Conservation (phyloP, 129 eudicot species). For the Chrysanthemum lavandulifolium region DNA sequence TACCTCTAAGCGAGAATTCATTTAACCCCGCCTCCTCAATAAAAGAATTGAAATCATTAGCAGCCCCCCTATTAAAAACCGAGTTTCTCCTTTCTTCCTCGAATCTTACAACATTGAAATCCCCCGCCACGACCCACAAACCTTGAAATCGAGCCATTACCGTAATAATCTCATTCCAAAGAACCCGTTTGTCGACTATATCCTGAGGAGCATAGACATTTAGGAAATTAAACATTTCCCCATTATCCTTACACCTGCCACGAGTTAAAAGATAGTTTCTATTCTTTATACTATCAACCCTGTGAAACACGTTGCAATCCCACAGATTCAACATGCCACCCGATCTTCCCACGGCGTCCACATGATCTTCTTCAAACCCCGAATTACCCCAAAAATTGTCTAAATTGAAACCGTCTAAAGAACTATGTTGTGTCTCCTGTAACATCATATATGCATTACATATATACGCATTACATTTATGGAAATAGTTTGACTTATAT, state of each 20-base stretch:
- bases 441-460: not conserved
- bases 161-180: not conserved
- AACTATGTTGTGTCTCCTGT: not conserved
- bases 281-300: not conserved
- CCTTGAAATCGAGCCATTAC: not conserved
- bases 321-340: not conserved
- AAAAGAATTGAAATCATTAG: not conserved
- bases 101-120: not conserved
- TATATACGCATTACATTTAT: no score
- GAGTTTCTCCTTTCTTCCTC: not conserved
- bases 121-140: not conserved
- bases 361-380: not conserved
- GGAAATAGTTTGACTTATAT: no score
- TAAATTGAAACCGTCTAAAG: not conserved
- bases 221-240: not conserved
- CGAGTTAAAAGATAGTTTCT: not conserved
- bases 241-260: not conserved
- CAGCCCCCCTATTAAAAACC: not conserved
- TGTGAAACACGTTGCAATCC: not conserved
- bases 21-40: not conserved
- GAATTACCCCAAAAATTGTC: not conserved
- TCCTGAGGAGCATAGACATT: not conserved
- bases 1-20: not conserved
- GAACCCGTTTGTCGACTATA: not conserved
- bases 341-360: not conserved